Base-by-base conservation (phyloP, 345 rosid genomes). In the Erodium maritimum region DNA sequence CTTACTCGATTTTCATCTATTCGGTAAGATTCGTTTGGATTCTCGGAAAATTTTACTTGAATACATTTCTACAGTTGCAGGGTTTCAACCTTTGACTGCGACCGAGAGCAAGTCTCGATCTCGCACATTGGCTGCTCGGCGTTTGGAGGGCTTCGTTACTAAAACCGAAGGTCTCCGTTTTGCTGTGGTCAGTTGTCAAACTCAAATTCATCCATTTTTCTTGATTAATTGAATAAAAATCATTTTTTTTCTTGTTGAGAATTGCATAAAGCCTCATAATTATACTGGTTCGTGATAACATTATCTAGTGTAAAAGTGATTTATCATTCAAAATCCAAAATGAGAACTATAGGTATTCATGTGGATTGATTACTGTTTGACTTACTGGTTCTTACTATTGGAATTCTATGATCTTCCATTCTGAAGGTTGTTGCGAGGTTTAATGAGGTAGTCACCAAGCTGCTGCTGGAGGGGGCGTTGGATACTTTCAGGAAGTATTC, bases 361-460 rank as follows among this genome's bases (percentile, higher is more conserved):
- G 37, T 29, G 37, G 37, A 19, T 21, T 2, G 37, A 19, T 54
- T 17, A 29, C 23, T 57, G 0, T 17, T 5, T 23, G 63, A 21
- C 13, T 21, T n/a, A 60, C 37, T 29, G 13, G n/a, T 18, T n/a
- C 5, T 18, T 52, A 23, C 0, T 53, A 13, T 56, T 7, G 20
- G 8, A 7, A 13, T 13, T 34, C 22, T 46, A 24, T 19, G 2
- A 29, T 29, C 37, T 51, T 8, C 34, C 54, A 52, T 19, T 19
- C 24, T 25, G 23, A 33, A 93, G 99, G 97, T 90, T 64, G 90
- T 93, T n/a, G 96, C 97, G 12, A 77, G 99, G 68, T 93, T 89
- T 73, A 89, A 89, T 68, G 99, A 93, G 77, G 75, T 93, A 54
- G 88, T 93, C 62, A 94, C 99, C 0, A 87, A 63, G 76, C 80